These are phyloP conservation scores for Cryomyces antarcticus DNA, from an alignment of 495 filamentous ascomycete species.

Conservation along the genomic window DNA sequence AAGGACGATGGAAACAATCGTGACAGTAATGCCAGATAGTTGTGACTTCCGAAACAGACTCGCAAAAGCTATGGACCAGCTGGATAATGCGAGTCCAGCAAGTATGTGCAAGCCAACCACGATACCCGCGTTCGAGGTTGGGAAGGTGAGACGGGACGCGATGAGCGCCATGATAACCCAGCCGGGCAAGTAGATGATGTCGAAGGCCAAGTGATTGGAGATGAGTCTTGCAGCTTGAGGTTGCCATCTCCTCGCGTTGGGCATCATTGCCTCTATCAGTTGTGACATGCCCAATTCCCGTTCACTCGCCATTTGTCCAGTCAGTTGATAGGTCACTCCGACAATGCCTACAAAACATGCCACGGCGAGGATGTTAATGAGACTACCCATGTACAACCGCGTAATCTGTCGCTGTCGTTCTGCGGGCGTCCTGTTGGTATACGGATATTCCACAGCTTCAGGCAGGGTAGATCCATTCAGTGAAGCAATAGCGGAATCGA, in stretches of 20 bases:
- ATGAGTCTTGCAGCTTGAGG: slow-evolving; percentile 18
- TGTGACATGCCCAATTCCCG: slow-evolving; percentile 21
- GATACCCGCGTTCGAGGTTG: slow-evolving; percentile 17
- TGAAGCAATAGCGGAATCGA: slow-evolving; percentile 49
- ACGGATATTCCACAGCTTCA: slow-evolving; percentile 34
- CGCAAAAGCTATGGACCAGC: slow-evolving; percentile 22
- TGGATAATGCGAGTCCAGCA: slow-evolving; percentile 19
- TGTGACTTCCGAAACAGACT: slow-evolving; percentile 27
- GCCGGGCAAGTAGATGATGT: slow-evolving; percentile 25
- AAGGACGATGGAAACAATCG: slow-evolving; percentile 21
- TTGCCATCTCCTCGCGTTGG: slow-evolving; percentile 17
- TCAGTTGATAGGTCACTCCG: slow-evolving; percentile 48
- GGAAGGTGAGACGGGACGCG: slow-evolving; percentile 19
- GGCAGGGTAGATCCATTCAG: slow-evolving; percentile 22
- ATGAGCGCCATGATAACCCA: slow-evolving; percentile 23
- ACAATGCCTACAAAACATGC: slow-evolving; percentile 55
- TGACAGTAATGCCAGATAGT: slow-evolving; percentile 24
- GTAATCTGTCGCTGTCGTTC: slow-evolving; percentile 41
- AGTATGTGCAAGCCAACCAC: slow-evolving; percentile 22
- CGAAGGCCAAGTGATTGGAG: slow-evolving; percentile 20
- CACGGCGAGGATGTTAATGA: slow-evolving; percentile 47
- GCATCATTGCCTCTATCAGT: slow-evolving; percentile 24
- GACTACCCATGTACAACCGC: slow-evolving; percentile 40
- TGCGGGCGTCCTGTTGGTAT: slow-evolving; percentile 43
- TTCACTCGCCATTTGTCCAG: slow-evolving; percentile 22